phyloP scores from a whole-genome alignment of 2,329 filamentous ascomycete species.

The Penicillium sp. region DNA sequence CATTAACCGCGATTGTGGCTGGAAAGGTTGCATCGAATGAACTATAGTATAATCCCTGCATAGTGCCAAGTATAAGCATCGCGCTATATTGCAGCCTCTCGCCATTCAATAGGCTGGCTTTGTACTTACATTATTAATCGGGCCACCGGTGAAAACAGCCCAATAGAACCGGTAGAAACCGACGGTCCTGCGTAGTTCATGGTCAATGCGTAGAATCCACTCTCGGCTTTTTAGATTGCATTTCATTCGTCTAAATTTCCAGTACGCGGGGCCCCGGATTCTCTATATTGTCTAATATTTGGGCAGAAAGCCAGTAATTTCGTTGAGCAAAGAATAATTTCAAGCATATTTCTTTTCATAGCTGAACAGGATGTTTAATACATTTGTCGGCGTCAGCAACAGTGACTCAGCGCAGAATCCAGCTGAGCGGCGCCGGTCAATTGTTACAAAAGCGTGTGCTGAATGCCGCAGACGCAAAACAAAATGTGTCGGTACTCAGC shows the following conservation, averaged over 20 bases:
- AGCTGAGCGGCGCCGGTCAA: constrained; percentile 13
- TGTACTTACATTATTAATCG: background rate
- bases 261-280: constrained; percentile 16
- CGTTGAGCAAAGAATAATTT: background rate
- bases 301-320: too few species aligned
- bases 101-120: background rate
- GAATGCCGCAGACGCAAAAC: constrained; percentile 18
- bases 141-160: background rate
- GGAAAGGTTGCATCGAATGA: constrained; percentile 4
- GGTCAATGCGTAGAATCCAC: constrained; percentile 9
- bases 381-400: constrained; percentile 10
- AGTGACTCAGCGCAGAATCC: constrained; percentile 3
- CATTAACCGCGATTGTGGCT: background rate
- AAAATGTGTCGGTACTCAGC: constrained; percentile 15
- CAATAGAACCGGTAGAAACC: background rate
- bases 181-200: constrained; percentile 3
- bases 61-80: background rate
- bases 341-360: background rate
- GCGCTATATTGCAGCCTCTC: background rate
- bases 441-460: constrained; percentile 16
- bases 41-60: background rate
- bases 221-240: background rate
- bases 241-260: background rate
- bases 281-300: constrained; percentile 9
- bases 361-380: constrained; percentile 10